Evolutionary conservation across 768 basidiomycete species (phyloP).

Genomic region (Boletellus sp.): DNA sequence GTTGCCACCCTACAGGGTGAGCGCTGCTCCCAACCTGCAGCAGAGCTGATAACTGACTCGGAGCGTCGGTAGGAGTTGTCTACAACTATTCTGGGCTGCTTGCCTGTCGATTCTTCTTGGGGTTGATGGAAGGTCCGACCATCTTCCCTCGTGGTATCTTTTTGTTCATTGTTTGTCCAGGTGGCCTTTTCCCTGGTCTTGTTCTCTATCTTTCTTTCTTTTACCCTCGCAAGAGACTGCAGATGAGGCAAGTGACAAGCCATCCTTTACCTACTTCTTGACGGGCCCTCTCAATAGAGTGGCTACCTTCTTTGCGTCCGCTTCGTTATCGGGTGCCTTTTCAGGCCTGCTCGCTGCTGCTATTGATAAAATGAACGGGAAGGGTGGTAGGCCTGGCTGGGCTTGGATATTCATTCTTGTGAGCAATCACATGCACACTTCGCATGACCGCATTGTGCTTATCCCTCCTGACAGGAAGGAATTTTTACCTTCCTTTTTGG

Average conservation of each 20-base stretch:
- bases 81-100: background rate
- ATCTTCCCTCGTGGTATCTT: background rate
- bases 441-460: background rate
- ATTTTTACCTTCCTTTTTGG: conserved; percentile 59
- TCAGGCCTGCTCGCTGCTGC: conserved; percentile 58
- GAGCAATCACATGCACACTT: conserved; percentile 12
- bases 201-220: conserved; percentile 1
- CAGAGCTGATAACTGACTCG: background rate
- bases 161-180: background rate
- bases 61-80: background rate
- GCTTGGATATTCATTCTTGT: conserved; percentile 53
- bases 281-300: conserved; percentile 23
- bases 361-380: conserved; percentile 49
- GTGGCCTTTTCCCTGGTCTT: conserved; percentile 2
- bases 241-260: background rate
- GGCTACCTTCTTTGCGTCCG: conserved; percentile 38
- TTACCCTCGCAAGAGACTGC: conserved; percentile 1
- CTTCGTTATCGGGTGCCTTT: conserved; percentile 55
- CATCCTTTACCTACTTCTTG: background rate
- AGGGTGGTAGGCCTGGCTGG: conserved; percentile 51
- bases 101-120: conserved; percentile 1
- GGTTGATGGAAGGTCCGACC: background rate
- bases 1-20: conserved; percentile 58
- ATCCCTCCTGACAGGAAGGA: conserved; percentile 39
- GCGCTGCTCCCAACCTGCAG: background rate